These are phyloP conservation scores for Hippophae rhamnoides DNA, from an alignment of 306 rosid genomes.

Conservation along the genomic window DNA sequence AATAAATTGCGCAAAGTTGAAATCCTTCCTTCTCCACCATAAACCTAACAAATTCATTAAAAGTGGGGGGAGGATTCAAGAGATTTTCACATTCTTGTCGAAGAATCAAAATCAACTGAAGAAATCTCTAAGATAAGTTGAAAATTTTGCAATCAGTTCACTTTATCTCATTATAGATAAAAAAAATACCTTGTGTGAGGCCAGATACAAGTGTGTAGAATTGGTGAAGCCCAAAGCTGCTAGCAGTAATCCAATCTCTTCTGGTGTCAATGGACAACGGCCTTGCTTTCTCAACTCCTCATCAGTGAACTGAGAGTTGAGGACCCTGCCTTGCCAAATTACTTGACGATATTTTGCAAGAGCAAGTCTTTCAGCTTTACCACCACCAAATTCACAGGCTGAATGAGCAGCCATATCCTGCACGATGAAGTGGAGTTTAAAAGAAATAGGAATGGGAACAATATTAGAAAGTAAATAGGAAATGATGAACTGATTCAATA, in stretches of 20 bases:
- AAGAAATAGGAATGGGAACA: background rate
- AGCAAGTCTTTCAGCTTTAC: slow-evolving; percentile 77
- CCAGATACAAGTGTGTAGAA: slow-evolving; percentile 77
- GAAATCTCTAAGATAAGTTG: background rate
- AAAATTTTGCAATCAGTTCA: background rate
- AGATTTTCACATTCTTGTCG: background rate
- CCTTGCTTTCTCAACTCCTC: slow-evolving; percentile 78
- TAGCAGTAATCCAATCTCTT: slow-evolving; percentile 86
- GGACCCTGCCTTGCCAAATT: slow-evolving; percentile 95
- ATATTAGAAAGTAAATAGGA: background rate
- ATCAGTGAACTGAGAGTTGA: slow-evolving; percentile 86
- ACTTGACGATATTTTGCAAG: slow-evolving; percentile 86
- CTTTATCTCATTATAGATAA: background rate
- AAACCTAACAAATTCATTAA: slow-evolving; percentile 25
- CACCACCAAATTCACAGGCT: slow-evolving; percentile 97
- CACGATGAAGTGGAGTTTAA: background rate
- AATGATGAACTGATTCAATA: background rate
- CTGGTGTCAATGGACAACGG: slow-evolving; percentile 96
- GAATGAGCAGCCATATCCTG: slow-evolving; percentile 99
- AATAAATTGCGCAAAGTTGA: slow-evolving; percentile 59
- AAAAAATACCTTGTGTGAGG: slow-evolving; percentile 73
- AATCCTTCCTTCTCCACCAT: slow-evolving; percentile 89
- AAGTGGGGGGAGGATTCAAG: background rate
- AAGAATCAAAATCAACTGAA: background rate
- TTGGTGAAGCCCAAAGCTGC: slow-evolving; percentile 87